phyloP scores from a whole-genome alignment of 176 grass and related monocot species.

The Eragrostis nindensis region DNA sequence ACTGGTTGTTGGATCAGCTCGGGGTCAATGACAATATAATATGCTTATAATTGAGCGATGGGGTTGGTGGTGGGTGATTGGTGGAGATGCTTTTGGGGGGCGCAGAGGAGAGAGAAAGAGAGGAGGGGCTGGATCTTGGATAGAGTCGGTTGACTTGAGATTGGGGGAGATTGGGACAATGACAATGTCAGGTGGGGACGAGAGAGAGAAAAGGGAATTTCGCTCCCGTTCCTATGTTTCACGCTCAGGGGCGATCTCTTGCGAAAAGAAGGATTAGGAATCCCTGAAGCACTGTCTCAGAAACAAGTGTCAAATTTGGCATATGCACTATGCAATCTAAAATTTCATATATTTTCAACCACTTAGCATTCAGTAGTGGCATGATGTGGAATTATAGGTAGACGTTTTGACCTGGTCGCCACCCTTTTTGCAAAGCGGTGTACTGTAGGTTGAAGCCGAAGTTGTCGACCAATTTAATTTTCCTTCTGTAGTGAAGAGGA shows the following conservation, averaged over 20 bases:
- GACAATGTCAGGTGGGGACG: constrained; percentile 31
- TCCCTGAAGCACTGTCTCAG: background rate
- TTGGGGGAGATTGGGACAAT: constrained; percentile 10
- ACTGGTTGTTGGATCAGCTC: constrained; percentile 27
- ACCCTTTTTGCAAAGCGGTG: background rate
- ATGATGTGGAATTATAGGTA: background rate
- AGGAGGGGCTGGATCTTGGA: constrained; percentile 45
- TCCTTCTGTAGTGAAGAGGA: background rate
- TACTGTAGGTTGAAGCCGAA: background rate
- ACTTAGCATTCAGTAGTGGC: background rate
- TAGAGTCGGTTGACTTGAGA: constrained; percentile 43
- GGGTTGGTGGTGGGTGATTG: constrained; percentile 32
- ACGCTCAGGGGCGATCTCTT: background rate
- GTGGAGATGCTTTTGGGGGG: constrained; percentile 6
- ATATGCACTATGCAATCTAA: background rate
- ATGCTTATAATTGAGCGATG: constrained; percentile 38
- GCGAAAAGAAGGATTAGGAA: constrained; percentile 9
- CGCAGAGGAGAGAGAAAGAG: background rate
- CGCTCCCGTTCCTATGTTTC: constrained; percentile 25
- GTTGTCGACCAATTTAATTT: background rate
- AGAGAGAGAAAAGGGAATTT: background rate
- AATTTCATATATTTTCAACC: background rate
- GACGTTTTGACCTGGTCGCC: background rate
- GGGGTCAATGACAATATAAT: constrained; percentile 30
- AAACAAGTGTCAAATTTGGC: background rate